These are phyloP conservation scores for Leishmania lainsoni DNA, from an alignment of 208 protist genomes.

Conservation along the genomic window DNA sequence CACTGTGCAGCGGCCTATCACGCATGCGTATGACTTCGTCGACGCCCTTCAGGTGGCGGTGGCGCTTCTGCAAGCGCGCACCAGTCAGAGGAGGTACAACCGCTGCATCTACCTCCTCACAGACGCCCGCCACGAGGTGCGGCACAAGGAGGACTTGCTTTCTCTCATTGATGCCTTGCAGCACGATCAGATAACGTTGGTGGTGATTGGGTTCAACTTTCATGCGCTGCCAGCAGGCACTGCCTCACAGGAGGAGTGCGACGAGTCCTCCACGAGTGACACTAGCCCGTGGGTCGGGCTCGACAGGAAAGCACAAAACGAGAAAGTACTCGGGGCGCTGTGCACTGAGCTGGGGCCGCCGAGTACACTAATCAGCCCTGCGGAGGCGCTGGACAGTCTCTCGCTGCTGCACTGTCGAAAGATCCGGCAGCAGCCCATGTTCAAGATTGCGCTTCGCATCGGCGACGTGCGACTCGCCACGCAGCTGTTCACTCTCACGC, in stretches of 20 bases:
- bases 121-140: constrained; percentile 70
- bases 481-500: constrained; percentile 71
- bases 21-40: constrained; percentile 59
- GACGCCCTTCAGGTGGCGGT: constrained; percentile 85
- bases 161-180: constrained; percentile 47
- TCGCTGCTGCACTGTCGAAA: constrained; percentile 31
- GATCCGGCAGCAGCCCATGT: constrained; percentile 46
- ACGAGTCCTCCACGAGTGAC: not conserved
- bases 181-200: constrained; percentile 54
- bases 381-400: constrained; percentile 46
- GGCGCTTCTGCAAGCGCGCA: constrained; percentile 67
- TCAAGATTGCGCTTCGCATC: constrained; percentile 59
- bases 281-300: constrained; percentile 16
- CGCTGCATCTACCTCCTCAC: constrained; percentile 90
- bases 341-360: constrained; percentile 33
- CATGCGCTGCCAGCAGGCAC: constrained; percentile 12
- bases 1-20: not conserved
- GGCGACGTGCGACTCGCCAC: constrained; percentile 73
- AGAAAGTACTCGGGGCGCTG: constrained; percentile 58
- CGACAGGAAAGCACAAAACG: constrained; percentile 59
- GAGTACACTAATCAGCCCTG: constrained; percentile 49
- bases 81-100: constrained; percentile 49
- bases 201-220: constrained; percentile 84
- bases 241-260: constrained; percentile 5
- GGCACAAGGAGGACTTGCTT: constrained; percentile 63